phyloP scores from a whole-genome alignment of 2,329 filamentous ascomycete genomes.

The Colletotrichum tamarilloi region DNA sequence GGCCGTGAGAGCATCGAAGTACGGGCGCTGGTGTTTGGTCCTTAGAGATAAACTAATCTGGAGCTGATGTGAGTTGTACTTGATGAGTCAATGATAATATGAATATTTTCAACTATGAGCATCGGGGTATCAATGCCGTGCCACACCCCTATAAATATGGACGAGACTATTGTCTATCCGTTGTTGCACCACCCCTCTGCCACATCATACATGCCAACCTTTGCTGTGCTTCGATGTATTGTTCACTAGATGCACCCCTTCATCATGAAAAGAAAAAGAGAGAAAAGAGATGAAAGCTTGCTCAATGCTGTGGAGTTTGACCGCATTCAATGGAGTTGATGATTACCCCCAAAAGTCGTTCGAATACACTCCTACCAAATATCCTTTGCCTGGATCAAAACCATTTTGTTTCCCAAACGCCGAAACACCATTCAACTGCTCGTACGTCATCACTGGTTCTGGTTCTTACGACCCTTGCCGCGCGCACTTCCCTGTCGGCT shows the following conservation, averaged over 20 bases:
- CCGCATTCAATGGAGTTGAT: constrained; percentile 6
- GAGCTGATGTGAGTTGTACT: not conserved
- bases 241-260: constrained; percentile 12
- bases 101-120: constrained; percentile 23
- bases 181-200: constrained; percentile 3
- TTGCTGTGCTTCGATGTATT: constrained; percentile 4
- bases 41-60: constrained; percentile 41
- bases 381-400: not conserved
- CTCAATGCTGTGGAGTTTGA: constrained; percentile 6
- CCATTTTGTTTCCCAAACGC: constrained; percentile 23
- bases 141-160: not conserved
- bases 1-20: constrained; percentile 91
- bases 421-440: constrained; percentile 20
- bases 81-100: constrained; percentile 22
- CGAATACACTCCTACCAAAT: not conserved
- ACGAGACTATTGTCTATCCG: not conserved
- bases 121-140: constrained; percentile 31
- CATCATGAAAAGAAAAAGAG: constrained; percentile 4
- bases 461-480: constrained; percentile 55
- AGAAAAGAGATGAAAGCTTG: constrained; percentile 17
- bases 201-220: constrained; percentile 12
- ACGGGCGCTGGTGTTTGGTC: constrained; percentile 83
- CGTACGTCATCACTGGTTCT: constrained; percentile 41
- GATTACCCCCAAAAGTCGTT: not conserved
- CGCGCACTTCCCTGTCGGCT: constrained; percentile 65